Evolutionary conservation across 495 filamentous ascomycete genomes (phyloP).

Genomic region (Daldinia vernicosa): DNA sequence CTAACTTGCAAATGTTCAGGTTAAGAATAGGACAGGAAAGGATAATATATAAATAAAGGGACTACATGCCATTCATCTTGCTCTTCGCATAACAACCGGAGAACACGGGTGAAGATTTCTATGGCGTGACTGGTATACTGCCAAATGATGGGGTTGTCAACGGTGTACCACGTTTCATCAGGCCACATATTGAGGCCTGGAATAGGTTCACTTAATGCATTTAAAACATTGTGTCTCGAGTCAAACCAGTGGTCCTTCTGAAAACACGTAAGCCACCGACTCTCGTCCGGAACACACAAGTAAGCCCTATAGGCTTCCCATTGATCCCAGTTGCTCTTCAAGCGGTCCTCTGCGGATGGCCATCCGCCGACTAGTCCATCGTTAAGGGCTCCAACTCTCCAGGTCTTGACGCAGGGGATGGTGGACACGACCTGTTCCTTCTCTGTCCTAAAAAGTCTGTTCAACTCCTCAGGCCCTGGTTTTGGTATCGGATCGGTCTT

Average conservation of each 20-base stretch:
- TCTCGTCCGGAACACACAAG: background rate
- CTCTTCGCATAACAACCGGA: constrained; percentile 1
- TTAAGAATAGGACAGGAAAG: background rate
- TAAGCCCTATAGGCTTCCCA: constrained; percentile 1
- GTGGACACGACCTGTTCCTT: background rate
- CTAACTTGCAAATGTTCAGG: background rate
- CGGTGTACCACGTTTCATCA: constrained; percentile 12
- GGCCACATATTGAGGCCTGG: constrained; percentile 1
- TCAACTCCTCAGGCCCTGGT: background rate
- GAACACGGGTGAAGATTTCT: constrained; percentile 7
- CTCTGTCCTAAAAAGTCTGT: constrained; percentile 5
- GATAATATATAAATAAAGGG: background rate
- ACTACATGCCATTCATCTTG: constrained; percentile 12
- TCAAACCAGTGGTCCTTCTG: constrained; percentile 9
- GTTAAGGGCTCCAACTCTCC: background rate
- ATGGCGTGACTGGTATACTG: background rate
- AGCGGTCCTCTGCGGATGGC: background rate
- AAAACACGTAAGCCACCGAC: constrained; percentile 14
- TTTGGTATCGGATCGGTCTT: background rate
- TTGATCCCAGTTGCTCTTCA: background rate
- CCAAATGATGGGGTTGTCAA: constrained; percentile 21
- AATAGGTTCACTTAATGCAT: background rate
- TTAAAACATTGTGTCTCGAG: constrained; percentile 1
- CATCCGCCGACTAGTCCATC: background rate
- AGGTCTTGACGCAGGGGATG: background rate